These are phyloP conservation scores for Capsella rubella DNA, from an alignment of 441 rosid genomes.

Conservation along the genomic window DNA sequence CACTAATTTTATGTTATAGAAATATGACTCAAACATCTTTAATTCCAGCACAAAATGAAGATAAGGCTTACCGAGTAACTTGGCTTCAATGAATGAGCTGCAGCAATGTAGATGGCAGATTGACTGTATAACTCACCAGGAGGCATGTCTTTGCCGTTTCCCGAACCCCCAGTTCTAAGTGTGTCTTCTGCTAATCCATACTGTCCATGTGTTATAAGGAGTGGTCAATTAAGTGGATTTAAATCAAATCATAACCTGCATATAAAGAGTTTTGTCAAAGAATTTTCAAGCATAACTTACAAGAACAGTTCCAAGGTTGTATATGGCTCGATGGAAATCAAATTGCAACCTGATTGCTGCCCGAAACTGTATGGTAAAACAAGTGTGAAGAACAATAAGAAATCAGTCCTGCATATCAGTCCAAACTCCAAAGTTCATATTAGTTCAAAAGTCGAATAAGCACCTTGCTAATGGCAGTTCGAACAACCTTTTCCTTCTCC, in stretches of 20 bases:
- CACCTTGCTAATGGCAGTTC: constrained; percentile 98
- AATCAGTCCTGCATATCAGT: constrained; percentile 3
- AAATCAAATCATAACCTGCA: background rate
- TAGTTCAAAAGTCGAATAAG: constrained; percentile 42
- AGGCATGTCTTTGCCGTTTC: constrained; percentile 71
- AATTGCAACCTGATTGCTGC: constrained; percentile 95
- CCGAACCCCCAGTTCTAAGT: constrained; percentile 76
- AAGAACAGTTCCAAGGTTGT: constrained; percentile 99
- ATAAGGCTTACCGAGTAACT: constrained; percentile 79
- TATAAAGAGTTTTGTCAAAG: constrained; percentile 19
- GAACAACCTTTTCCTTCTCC: constrained; percentile 91
- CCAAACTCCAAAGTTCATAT: constrained; percentile 38
- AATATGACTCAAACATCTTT: constrained; percentile 17
- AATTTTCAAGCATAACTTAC: constrained; percentile 52
- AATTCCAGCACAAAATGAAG: constrained; percentile 10
- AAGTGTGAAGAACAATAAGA: constrained; percentile 17
- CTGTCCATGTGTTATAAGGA: constrained; percentile 51
- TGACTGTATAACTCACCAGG: constrained; percentile 95
- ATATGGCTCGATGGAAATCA: constrained; percentile 97
- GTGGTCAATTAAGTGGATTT: background rate
- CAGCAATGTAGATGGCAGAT: constrained; percentile 96
- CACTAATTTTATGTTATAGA: background rate
- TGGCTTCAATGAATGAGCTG: constrained; percentile 98
- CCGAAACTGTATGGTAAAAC: constrained; percentile 74
- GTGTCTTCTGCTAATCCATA: constrained; percentile 99